These are phyloP conservation scores for Silene vulgaris DNA, from an alignment of 179 eudicot species.

Conservation along the genomic window DNA sequence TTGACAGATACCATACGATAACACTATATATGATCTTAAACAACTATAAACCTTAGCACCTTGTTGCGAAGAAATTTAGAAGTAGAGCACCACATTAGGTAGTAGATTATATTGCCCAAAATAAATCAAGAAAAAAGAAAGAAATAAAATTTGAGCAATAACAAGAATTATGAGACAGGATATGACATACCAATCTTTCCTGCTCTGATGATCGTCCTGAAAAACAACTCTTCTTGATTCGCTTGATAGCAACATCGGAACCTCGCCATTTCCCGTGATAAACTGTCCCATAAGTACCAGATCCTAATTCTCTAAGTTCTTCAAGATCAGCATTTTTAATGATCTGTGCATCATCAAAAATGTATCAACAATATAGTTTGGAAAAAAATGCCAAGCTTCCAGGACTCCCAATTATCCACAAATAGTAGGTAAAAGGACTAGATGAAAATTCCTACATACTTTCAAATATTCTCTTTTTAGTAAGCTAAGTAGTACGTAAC, in stretches of 20 bases:
- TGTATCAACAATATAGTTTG: conserved; percentile 20
- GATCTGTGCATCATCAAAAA: conserved; percentile 50
- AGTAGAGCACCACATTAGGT: background rate
- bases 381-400: conserved; percentile 10
- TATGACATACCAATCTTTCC: conserved; percentile 69
- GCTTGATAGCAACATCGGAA: conserved; percentile 84
- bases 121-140: background rate
- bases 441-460: background rate
- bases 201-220: conserved; percentile 85
- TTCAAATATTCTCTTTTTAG: conserved; percentile 2
- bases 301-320: conserved; percentile 77
- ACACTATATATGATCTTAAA: background rate
- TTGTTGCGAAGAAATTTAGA: background rate
- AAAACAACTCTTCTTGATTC: conserved; percentile 77
- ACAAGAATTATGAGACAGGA: background rate
- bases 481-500: background rate
- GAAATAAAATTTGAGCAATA: background rate
- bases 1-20: background rate
- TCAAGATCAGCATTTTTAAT: conserved; percentile 87
- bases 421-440: background rate
- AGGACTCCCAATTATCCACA: background rate
- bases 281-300: conserved; percentile 92
- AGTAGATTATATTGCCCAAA: background rate
- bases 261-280: conserved; percentile 95
- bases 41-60: background rate